Base-by-base conservation (phyloP, 495 filamentous ascomycete species). In the Penicillium flavigenum region DNA sequence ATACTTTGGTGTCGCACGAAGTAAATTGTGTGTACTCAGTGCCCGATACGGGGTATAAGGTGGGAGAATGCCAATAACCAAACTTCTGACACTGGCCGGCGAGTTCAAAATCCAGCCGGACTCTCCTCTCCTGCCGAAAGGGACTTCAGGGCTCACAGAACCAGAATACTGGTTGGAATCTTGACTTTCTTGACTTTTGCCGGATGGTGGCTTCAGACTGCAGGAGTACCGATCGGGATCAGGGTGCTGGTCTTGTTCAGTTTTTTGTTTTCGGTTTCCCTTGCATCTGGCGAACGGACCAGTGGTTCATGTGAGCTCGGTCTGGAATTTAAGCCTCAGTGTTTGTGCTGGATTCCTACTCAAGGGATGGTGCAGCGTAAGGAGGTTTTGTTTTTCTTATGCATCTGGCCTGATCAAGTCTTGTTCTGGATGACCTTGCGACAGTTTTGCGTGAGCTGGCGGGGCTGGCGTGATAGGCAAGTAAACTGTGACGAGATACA, bases 231-330 rank as follows among this genome's bases (percentile, higher is more conserved):
- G 41, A 57, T 51, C 29, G 47, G 43, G 36, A 14, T 39, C 11
- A 11, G n/a, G 22, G 22, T 3, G 20, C 6, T 9, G 19, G 29
- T 5, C 17, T 38, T 43, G 51, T 29, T 20, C 32, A n/a, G 22
- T 16, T 41, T 24, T 39, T 16, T 31, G 17, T 14, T 20, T 31
- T 47, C 16, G 36, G 43, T 52, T 63, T 49, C 31, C 60, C 63
- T 61, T 65, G 56, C 63, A 63, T 63, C 20, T 31, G 19, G 38
- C 27, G 63, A 61, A 65, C 65, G 52, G 65, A 67, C 62, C 65
- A 67, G 47, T 34, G 24, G 65, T 65, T 67, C 62, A 49, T 62
- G 42, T 51, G 38, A 57, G 50, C 4, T 48, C 17, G 16, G 32
- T 19, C 24, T n/a, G 19, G 11, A 8, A 11, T 20, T 22, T 26